phyloP scores from a whole-genome alignment of 176 grass and related monocot species.

The Aegilops longissima region DNA sequence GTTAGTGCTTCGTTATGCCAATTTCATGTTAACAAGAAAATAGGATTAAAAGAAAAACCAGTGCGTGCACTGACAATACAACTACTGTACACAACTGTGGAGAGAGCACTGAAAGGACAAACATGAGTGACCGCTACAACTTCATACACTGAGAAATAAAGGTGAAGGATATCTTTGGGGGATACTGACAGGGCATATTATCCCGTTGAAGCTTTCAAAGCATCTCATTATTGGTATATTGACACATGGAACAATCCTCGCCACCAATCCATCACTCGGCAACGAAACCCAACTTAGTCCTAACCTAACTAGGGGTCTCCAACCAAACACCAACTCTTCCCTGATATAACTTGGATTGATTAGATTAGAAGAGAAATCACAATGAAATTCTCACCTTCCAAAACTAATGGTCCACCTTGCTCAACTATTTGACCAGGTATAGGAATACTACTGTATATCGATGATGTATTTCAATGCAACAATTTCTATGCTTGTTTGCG shows the following conservation, averaged over 20 bases:
- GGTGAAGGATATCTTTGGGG: constrained; percentile 20
- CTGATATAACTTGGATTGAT: background rate
- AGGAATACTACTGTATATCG: background rate
- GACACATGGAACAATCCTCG: background rate
- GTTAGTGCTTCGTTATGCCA: background rate
- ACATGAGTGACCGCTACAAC: background rate
- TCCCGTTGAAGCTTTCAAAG: constrained; percentile 32
- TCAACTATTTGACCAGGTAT: constrained; percentile 18
- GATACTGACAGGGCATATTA: constrained; percentile 29
- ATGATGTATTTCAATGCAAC: background rate
- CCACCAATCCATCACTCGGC: background rate
- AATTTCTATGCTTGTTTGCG: background rate
- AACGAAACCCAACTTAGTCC: background rate
- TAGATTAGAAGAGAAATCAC: constrained; percentile 13
- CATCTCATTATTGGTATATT: constrained; percentile 41
- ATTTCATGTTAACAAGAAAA: background rate
- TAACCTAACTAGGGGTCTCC: constrained; percentile 1
- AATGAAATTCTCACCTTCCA: constrained; percentile 6
- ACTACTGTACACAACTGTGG: background rate
- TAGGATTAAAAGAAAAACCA: too few species aligned
- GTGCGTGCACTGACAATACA: background rate
- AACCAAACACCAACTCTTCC: constrained; percentile 26
- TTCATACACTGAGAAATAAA: constrained; percentile 16
- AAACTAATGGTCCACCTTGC: background rate
- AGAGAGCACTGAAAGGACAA: background rate